phyloP scores from a whole-genome alignment of 257 asterid species.

The Salvia hispanica region DNA sequence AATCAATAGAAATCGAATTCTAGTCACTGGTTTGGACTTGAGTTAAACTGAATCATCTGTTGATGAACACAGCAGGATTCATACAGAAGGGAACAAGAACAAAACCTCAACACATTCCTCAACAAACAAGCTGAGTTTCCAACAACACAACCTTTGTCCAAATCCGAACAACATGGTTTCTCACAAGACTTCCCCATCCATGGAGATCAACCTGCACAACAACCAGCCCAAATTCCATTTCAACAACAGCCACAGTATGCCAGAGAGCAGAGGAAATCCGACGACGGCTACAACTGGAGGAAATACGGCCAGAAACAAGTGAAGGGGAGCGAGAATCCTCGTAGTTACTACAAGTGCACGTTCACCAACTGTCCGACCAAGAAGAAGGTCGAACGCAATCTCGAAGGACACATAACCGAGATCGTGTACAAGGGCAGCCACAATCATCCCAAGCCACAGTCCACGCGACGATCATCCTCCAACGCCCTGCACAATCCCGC shows the following conservation, averaged over 20 bases:
- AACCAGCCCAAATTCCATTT: constrained; percentile 33
- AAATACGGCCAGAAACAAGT: constrained; percentile 88
- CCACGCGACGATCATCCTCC: constrained; percentile 68
- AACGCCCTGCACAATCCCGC: constrained; percentile 43
- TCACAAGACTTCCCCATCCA: constrained; percentile 27
- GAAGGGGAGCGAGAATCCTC: constrained; percentile 87
- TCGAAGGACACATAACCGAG: constrained; percentile 83
- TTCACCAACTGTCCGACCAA: constrained; percentile 78
- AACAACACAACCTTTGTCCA: constrained; percentile 24
- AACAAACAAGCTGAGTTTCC: constrained; percentile 39
- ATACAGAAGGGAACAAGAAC: constrained; percentile 26
- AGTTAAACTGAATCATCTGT: background rate
- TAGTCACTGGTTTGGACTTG: too few relatives aligned
- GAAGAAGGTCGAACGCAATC: constrained; percentile 81
- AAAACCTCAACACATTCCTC: background rate
- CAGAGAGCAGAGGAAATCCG: constrained; percentile 73
- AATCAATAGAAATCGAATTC: too few relatives aligned
- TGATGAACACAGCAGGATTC: constrained; percentile 46
- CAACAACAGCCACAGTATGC: constrained; percentile 54
- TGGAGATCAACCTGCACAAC: constrained; percentile 33
- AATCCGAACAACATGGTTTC: constrained; percentile 43
- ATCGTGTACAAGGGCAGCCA: constrained; percentile 89
- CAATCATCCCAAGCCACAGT: constrained; percentile 88
- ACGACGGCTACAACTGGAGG: constrained; percentile 90
- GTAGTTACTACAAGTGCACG: constrained; percentile 86